A percentile compares a stretch with the other conserved stretches of the same genome.
phyloP scores from a whole-genome alignment of 148 eudicot genomes.

The Fagopyrum homotropicum region DNA sequence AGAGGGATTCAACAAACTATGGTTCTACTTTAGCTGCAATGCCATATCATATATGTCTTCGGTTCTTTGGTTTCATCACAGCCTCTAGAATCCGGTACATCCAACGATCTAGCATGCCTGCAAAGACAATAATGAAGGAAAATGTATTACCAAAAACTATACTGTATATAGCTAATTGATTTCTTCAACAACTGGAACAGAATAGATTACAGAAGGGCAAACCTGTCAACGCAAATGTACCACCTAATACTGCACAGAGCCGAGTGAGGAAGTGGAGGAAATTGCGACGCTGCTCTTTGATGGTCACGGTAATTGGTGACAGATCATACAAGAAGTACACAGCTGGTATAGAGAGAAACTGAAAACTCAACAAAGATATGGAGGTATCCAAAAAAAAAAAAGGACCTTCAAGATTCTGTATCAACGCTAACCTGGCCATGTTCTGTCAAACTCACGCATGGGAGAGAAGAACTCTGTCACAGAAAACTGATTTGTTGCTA shows the following conservation, averaged over 20 bases:
- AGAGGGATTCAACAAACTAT: conserved; percentile 2
- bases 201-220: conserved; percentile 13
- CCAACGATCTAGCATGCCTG: conserved; percentile 97
- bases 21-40: conserved; percentile 7
- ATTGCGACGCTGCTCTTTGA: conserved; percentile 93
- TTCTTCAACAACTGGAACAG: background rate
- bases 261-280: conserved; percentile 97
- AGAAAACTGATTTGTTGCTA: conserved; percentile 94
- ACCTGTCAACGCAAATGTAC: conserved; percentile 99
- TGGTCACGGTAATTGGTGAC: conserved; percentile 96
- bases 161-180: background rate
- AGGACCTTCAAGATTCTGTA: background rate
- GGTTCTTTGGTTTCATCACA: conserved; percentile 49
- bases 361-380: background rate
- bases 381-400: background rate
- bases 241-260: conserved; percentile 96
- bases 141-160: background rate
- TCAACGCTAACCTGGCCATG: conserved; percentile 84
- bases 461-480: conserved; percentile 96
- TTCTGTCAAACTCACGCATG: conserved; percentile 64
- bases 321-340: conserved; percentile 96
- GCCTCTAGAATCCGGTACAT: conserved; percentile 73
- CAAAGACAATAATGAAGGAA: background rate
- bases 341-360: conserved; percentile 37
- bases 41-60: conserved; percentile 24